Evolutionary conservation across 768 basidiomycete genomes (phyloP).

Genomic region (Leccinum ochraceum): DNA sequence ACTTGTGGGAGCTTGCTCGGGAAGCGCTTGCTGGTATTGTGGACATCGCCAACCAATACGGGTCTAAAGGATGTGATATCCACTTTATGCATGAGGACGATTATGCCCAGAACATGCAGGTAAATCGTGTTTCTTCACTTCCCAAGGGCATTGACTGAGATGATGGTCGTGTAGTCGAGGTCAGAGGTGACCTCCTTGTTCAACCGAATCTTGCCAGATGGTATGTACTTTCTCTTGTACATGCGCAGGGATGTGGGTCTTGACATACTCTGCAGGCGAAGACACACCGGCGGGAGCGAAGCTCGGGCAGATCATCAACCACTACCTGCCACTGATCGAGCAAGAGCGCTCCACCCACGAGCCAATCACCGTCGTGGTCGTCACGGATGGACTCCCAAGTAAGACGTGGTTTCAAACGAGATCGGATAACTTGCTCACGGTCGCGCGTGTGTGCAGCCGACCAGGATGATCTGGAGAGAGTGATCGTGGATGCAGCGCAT

Average conservation of each 20-base stretch:
- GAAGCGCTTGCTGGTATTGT: conserved; percentile 45
- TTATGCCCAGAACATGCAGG: conserved; percentile 32
- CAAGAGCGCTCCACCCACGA: conserved; percentile 30
- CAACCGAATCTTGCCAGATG: conserved; percentile 26
- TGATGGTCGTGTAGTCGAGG: conserved; percentile 18
- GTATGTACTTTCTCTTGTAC: conserved; percentile 5
- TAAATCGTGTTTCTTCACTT: background rate
- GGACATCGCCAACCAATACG: conserved; percentile 38
- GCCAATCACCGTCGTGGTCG: conserved; percentile 38
- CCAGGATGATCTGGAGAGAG: conserved; percentile 27
- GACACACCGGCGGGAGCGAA: conserved; percentile 42
- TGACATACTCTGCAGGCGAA: conserved; percentile 19
- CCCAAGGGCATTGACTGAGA: background rate
- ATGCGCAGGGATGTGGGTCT: background rate
- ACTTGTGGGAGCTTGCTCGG: conserved; percentile 39
- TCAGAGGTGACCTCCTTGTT: conserved; percentile 26
- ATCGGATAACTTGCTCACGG: background rate
- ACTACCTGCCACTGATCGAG: conserved; percentile 38
- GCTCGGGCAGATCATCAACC: conserved; percentile 37
- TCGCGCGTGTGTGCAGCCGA: conserved; percentile 21
- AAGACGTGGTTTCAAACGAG: conserved; percentile 14
- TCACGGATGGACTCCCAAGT: conserved; percentile 44
- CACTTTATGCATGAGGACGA: conserved; percentile 41
- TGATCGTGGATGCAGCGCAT: conserved; percentile 41
- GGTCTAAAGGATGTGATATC: conserved; percentile 41